Base-by-base conservation (phyloP, 2,329 filamentous ascomycete species). In the Fragosphaeria purpurea region DNA sequence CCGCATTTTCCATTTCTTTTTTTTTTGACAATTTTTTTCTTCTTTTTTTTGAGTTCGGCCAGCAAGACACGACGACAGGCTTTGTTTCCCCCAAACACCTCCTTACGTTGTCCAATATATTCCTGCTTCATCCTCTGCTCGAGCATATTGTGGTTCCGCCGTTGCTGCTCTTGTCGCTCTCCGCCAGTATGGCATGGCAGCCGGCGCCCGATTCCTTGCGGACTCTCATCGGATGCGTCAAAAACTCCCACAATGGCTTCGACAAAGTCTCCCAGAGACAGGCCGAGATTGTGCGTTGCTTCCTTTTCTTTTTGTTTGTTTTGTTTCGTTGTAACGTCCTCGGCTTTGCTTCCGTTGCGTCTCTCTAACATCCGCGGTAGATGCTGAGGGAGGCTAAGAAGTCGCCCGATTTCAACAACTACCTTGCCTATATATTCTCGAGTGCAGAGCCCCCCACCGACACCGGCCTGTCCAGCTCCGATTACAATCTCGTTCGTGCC, bases 341-440 rank as follows among this genome's bases (percentile, higher is more conserved):
- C 7, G 9, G 10, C 4, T 10, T n/a, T 41, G 7, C 41, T 6
- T 32, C 35, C 9, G 45, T 3, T 6, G 4, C 8, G 4, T 7
- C 22, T 33, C 9, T 30, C 12, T 33, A n/a, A 11, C 13, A 34
- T 30, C 30, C 32, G 8, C 40, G 38, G 47, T 42, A 97, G 93
- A 94, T 97, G 88, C 86, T 98, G 60, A 76, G 81, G 58, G 86
- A 95, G 71, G 93, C 91, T 54, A 94, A 88, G 65, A 72, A 76
- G 48, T 93, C 87, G 9, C 90, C 90, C 46, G 91, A 97, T 66
- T 87, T 96, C 73, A 91, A 94, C 73, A 97, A 97, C 70, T 98
- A 98, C 68, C 82, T 98, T 43, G 86, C 88, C 59, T 96, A 86
- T 68, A 79, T 98, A 55, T 88, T 95, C 68, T 88, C 86, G 53